Evolutionary conservation across 2,329 filamentous ascomycete species (phyloP).

Genomic region (Verticillium isaacii): DNA sequence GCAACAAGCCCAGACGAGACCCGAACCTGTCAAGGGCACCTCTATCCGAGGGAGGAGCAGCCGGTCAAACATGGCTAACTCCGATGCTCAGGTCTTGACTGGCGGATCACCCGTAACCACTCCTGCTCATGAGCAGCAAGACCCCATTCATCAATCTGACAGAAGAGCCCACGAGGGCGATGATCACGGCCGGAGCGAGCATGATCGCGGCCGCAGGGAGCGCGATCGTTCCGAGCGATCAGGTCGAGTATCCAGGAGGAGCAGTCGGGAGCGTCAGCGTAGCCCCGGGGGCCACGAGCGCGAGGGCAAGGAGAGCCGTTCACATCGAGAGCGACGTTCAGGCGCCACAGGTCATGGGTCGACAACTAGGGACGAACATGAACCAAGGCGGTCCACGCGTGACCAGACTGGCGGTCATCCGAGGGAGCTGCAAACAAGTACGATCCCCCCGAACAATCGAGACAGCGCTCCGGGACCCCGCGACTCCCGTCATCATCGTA

Average conservation of each 20-base stretch:
- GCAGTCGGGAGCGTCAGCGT: constrained; percentile 40
- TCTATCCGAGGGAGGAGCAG: constrained; percentile 28
- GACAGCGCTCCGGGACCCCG: constrained; percentile 7
- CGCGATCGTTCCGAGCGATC: constrained; percentile 31
- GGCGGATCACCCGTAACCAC: constrained; percentile 47
- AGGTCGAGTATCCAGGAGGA: constrained; percentile 30
- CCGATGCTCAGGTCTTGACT: constrained; percentile 52
- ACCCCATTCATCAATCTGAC: constrained; percentile 34
- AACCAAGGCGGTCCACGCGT: constrained; percentile 16
- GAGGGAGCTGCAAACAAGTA: constrained; percentile 19
- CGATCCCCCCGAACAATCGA: constrained; percentile 12
- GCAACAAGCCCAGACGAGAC: constrained; percentile 38
- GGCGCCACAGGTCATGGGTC: constrained; percentile 15
- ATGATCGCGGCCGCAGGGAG: constrained; percentile 39
- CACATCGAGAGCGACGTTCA: constrained; percentile 35
- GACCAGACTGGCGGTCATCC: constrained; percentile 8
- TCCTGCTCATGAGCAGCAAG: constrained; percentile 42
- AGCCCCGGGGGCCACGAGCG: constrained; percentile 38
- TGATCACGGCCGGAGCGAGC: constrained; percentile 32
- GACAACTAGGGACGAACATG: constrained; percentile 12
- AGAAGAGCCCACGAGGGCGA: constrained; percentile 26
- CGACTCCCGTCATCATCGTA: constrained; percentile 25
- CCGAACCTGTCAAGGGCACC: constrained; percentile 26
- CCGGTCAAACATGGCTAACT: constrained; percentile 42
- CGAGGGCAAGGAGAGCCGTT: constrained; percentile 38